A percentile compares a stretch with the other conserved stretches of the same genome.
Conservation (phyloP, 192 early-diverging fungal genomes). For the Podila epigama region DNA sequence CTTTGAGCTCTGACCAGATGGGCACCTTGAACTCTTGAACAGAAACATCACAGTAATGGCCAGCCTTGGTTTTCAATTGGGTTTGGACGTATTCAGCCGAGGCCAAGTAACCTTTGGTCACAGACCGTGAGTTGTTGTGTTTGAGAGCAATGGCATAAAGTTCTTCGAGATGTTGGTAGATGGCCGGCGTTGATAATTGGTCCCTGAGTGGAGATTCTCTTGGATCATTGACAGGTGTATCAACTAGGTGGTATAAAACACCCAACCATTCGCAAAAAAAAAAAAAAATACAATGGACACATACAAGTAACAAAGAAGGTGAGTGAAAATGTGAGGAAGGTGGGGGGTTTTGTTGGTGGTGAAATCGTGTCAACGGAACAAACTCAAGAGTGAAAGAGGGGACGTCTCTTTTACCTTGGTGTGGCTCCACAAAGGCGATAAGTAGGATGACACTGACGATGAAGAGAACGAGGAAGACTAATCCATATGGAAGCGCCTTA, state of each 20-base stretch:
- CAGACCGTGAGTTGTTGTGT: slow-evolving; percentile 50
- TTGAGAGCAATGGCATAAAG: slow-evolving; percentile 42
- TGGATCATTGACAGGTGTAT: slow-evolving; percentile 8
- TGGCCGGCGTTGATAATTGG: slow-evolving; percentile 17
- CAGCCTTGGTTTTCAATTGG: slow-evolving; percentile 52
- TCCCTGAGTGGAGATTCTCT: slow-evolving; percentile 23
- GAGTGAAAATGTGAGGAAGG: not conserved
- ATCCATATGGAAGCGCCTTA: slow-evolving; percentile 25
- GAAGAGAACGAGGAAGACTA: slow-evolving; percentile 37
- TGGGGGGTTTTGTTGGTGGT: no score
- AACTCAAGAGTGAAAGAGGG: no score
- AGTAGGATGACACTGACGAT: slow-evolving; percentile 24
- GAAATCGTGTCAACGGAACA: no score
- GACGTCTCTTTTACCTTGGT: slow-evolving; percentile 18
- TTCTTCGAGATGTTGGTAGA: slow-evolving; percentile 41
- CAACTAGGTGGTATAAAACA: not conserved
- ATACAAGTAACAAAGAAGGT: not conserved
- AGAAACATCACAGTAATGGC: slow-evolving; percentile 54
- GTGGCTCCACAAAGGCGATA: slow-evolving; percentile 32
- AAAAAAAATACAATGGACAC: not conserved
- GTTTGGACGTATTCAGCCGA: slow-evolving; percentile 68
- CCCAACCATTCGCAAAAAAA: no score
- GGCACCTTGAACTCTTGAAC: slow-evolving; percentile 56
- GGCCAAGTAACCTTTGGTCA: slow-evolving; percentile 54
- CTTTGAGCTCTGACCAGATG: slow-evolving; percentile 50